Conservation (phyloP, 768 basidiomycete species). For the Cubamyces sp. region DNA sequence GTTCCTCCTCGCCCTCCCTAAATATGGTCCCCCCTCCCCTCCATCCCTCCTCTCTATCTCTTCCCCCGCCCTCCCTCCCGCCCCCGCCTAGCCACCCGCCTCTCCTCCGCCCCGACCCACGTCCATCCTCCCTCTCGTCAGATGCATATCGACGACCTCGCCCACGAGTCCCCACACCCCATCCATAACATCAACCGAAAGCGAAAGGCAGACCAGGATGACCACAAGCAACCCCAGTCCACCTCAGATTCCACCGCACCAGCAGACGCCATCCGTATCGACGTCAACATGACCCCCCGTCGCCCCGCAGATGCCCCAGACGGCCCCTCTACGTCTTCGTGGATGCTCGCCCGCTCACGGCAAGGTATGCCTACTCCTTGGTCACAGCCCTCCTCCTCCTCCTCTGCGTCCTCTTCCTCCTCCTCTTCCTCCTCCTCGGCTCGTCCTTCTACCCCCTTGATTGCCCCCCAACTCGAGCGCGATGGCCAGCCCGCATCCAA, state of each 20-base stretch:
- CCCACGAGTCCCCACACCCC: slow-evolving; percentile 49
- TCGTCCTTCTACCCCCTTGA: not conserved
- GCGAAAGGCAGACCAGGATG: slow-evolving; percentile 66
- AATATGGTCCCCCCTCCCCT: slow-evolving; percentile 37
- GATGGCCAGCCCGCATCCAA: slow-evolving; percentile 34
- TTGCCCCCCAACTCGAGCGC: slow-evolving; percentile 29
- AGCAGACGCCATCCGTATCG: slow-evolving; percentile 42
- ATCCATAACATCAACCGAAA: slow-evolving; percentile 57
- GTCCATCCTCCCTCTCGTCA: slow-evolving; percentile 15
- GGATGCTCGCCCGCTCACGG: slow-evolving; percentile 31
- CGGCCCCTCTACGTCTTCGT: slow-evolving; percentile 43
- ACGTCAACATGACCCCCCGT: slow-evolving; percentile 36
- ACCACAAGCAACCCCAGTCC: slow-evolving; percentile 26
- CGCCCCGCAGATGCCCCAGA: slow-evolving; percentile 40
- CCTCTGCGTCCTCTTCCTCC: slow-evolving; percentile 36
- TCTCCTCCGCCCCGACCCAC: slow-evolving; percentile 35
- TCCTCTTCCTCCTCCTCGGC: slow-evolving; percentile 29
- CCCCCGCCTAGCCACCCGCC: slow-evolving; percentile 13
- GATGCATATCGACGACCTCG: slow-evolving; percentile 61
- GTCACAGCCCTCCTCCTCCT: slow-evolving; percentile 24
- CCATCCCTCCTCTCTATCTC: slow-evolving; percentile 29
- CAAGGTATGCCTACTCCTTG: slow-evolving; percentile 23
- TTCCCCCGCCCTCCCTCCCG: slow-evolving; percentile 39
- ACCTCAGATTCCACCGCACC: slow-evolving; percentile 27
- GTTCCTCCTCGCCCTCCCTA: slow-evolving; percentile 40